Conservation (phyloP, 2,329 filamentous ascomycete genomes). For the Penicillium sp. region DNA sequence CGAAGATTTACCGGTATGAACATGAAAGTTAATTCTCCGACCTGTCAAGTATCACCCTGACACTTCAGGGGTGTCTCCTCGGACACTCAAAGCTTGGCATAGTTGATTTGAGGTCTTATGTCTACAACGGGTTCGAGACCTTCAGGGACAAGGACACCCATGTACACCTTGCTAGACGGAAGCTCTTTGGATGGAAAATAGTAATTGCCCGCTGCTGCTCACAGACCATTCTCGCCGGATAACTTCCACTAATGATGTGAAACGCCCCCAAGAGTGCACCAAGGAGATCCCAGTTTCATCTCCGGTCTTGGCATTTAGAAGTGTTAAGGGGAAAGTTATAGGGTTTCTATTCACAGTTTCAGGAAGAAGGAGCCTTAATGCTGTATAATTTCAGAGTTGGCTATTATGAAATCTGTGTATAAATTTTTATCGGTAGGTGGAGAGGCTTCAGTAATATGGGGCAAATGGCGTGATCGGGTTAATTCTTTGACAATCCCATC, state of each 20-base stretch:
- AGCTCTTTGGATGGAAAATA: neutral
- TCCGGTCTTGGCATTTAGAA: constrained; percentile 10
- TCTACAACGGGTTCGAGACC: neutral
- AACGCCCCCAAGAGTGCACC: neutral
- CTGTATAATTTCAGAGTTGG: neutral
- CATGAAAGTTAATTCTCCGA: constrained; percentile 11
- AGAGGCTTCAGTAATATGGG: neutral
- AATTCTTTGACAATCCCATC: neutral
- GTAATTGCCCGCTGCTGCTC: neutral
- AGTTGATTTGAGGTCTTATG: neutral
- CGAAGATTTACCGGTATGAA: constrained; percentile 4
- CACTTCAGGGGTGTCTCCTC: neutral
- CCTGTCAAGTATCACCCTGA: constrained; percentile 10
- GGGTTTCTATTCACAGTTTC: constrained; percentile 9
- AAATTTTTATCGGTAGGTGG: neutral
- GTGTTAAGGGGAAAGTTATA: constrained; percentile 3
- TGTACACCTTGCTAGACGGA: neutral
- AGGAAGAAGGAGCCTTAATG: neutral
- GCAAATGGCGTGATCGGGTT: neutral
- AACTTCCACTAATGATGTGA: constrained; percentile 13
- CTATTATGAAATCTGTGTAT: neutral
- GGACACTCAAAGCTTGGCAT: constrained; percentile 8
- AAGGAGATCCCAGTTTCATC: constrained; percentile 1
- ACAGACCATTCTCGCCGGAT: neutral
- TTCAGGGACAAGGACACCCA: neutral